Conservation (phyloP, 2,329 filamentous ascomycete species). For the Cladophialophora exuberans region DNA sequence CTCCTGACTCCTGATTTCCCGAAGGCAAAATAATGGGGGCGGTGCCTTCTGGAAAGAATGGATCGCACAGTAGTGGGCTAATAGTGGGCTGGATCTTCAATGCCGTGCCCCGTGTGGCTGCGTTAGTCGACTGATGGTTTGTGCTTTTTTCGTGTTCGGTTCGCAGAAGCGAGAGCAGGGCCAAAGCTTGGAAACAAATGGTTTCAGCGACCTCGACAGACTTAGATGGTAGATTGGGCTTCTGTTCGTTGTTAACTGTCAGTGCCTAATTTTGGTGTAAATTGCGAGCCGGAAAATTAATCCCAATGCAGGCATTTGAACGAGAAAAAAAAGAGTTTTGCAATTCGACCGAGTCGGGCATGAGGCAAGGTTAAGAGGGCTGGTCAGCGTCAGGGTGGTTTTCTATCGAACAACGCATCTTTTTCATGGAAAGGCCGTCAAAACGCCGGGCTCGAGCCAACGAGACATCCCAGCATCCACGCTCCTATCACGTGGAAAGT, state of each 20-base stretch:
- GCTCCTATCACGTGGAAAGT: neutral
- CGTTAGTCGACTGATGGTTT: constrained; percentile 7
- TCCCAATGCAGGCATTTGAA: neutral
- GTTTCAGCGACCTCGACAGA: neutral
- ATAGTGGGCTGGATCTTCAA: constrained; percentile 16
- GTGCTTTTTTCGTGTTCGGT: constrained; percentile 15
- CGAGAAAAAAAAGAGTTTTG: constrained; percentile 6
- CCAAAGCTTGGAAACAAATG: neutral
- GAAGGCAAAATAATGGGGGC: neutral
- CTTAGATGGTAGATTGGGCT: neutral
- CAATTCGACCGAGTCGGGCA: neutral
- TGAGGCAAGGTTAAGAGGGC: neutral
- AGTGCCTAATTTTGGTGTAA: neutral
- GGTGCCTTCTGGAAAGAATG: constrained; percentile 19
- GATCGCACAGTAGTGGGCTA: constrained; percentile 8
- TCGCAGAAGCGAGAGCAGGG: constrained; percentile 9
- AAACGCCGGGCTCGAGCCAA: neutral
- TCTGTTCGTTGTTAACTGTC: neutral
- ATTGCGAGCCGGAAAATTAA: neutral
- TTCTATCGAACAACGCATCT: neutral
- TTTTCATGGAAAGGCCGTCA: neutral
- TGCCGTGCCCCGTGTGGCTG: constrained; percentile 7
- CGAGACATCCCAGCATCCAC: neutral
- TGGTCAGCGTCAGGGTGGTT: neutral
- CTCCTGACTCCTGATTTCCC: neutral